Evolutionary conservation across 306 rosid genomes (phyloP).

Genomic region (Dicorynia guianensis): DNA sequence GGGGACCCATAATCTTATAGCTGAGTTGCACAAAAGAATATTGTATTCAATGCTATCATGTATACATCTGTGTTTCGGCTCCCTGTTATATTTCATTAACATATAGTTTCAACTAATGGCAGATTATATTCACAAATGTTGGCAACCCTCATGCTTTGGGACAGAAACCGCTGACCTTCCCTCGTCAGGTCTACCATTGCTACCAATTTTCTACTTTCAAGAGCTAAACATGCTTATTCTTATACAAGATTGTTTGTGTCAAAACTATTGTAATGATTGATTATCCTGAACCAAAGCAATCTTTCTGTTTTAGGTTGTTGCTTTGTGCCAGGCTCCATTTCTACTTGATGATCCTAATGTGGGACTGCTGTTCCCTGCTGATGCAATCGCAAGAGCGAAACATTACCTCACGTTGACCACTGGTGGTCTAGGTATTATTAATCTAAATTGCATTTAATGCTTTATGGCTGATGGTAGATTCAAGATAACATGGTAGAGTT

Average conservation of each 20-base stretch:
- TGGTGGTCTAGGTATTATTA: slow-evolving; percentile 90
- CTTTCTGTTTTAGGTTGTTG: slow-evolving; percentile 77
- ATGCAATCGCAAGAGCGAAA: slow-evolving; percentile 95
- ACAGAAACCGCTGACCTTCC: slow-evolving; percentile 95
- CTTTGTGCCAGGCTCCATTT: slow-evolving; percentile 99
- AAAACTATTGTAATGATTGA: slow-evolving; percentile 13
- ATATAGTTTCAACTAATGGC: slow-evolving; percentile 40
- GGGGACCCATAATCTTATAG: not conserved
- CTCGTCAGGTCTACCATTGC: slow-evolving; percentile 84
- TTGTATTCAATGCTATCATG: not conserved
- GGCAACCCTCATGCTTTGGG: slow-evolving; percentile 99
- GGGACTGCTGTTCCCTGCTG: slow-evolving; percentile 94
- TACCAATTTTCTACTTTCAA: slow-evolving; percentile 39
- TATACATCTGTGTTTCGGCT: slow-evolving; percentile 5
- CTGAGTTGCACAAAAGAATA: not conserved
- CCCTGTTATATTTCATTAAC: slow-evolving; percentile 20
- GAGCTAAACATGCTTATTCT: slow-evolving; percentile 16
- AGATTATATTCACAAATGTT: slow-evolving; percentile 98
- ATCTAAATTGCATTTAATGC: slow-evolving; percentile 28
- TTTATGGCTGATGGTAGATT: not conserved
- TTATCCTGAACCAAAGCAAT: slow-evolving; percentile 39
- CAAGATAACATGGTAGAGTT: slow-evolving; percentile 22
- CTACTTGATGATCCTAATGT: slow-evolving; percentile 93
- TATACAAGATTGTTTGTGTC: slow-evolving; percentile 20
- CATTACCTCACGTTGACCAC: slow-evolving; percentile 79